These are phyloP conservation scores for Tolypocladium tropicale DNA, from an alignment of 2,329 filamentous ascomycete species.

Conservation along the genomic window DNA sequence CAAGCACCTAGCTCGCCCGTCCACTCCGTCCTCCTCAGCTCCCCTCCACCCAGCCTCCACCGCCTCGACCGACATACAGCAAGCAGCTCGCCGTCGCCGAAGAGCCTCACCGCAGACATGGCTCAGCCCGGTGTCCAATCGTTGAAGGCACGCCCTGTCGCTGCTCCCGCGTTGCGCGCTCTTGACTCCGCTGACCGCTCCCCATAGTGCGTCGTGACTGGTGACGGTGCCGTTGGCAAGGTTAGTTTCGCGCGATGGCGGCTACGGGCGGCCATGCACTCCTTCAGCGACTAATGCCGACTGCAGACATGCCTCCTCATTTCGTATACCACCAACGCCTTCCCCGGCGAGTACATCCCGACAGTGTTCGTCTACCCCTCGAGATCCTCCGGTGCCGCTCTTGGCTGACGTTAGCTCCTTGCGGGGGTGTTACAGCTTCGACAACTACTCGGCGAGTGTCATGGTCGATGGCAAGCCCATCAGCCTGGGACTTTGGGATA, in stretches of 20 bases:
- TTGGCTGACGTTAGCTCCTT: not conserved
- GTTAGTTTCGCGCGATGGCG: slow-evolving; percentile 33
- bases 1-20: not conserved
- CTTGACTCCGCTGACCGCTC: slow-evolving; percentile 12
- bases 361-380: slow-evolving; percentile 64
- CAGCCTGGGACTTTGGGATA: slow-evolving; percentile 96
- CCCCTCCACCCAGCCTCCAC: not conserved
- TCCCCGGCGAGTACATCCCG: slow-evolving; percentile 99
- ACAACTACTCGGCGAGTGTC: slow-evolving; percentile 98
- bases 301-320: slow-evolving; percentile 92
- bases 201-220: slow-evolving; percentile 87
- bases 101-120: slow-evolving; percentile 37
- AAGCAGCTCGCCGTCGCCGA: not conserved
- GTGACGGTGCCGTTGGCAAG: slow-evolving; percentile 98
- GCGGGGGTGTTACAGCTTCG: slow-evolving; percentile 54
- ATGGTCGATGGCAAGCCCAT: slow-evolving; percentile 99
- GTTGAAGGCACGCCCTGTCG: slow-evolving; percentile 57
- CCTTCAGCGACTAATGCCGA: slow-evolving; percentile 15
- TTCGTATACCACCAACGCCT: slow-evolving; percentile 98
- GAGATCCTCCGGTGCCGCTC: slow-evolving; percentile 2
- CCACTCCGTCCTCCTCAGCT: not conserved
- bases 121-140: slow-evolving; percentile 77
- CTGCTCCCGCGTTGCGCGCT: not conserved
- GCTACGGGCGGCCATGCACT: not conserved
- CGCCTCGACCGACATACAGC: not conserved